Base-by-base conservation (phyloP, 1,139 yeast species). In the Geotrichum carabidarum region DNA sequence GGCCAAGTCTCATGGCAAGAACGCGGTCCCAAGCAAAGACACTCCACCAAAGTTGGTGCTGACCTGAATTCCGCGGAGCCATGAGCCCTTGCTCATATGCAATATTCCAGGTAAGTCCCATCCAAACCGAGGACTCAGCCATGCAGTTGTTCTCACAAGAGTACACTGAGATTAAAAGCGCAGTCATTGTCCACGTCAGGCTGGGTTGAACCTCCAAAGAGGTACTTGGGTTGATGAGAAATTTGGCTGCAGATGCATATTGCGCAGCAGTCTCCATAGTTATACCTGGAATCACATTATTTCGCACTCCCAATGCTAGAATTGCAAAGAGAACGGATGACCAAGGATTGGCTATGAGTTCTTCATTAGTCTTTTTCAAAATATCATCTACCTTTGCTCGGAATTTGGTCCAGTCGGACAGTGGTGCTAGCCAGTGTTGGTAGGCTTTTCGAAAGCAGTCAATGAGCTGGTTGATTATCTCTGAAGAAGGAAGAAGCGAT, bases 351-450 rank as follows among this genome's bases (percentile, higher is more conserved):
- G 53, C 32, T 4, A 42, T 57, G 30, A 17, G 51, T 17, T 44
- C 44, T 42, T 42, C 58, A 18, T 44, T 30, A n/a, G 22, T 51
- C 48, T 40, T 56, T 8, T 9, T n/a, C 44, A 60, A 61, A 17
- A 60, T 55, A 14, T 17, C 32, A 7, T 57, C 64, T 32, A 56
- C 46, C 40, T 53, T 53, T 15, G 48, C 46, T 14, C 55, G 47
- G 45, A 62, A 61, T 15, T 56, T 56, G 8, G 53, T 54, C 68
- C 68, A 64, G 50, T 62, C 64, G 7, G 61, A 54, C 18, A 63
- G 44, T 0, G 68, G 68, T 44, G 62, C 55, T 38, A 53, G 38
- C 68, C 66, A 64, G 35, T 56, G 56, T 49, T 65, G 66, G 57
- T 62, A 58, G 12, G 61, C 54, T 32, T 55, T 53, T 51, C 53